These are phyloP conservation scores for Fraxinus americana DNA, from an alignment of 257 asterid genomes.

Conservation along the genomic window DNA sequence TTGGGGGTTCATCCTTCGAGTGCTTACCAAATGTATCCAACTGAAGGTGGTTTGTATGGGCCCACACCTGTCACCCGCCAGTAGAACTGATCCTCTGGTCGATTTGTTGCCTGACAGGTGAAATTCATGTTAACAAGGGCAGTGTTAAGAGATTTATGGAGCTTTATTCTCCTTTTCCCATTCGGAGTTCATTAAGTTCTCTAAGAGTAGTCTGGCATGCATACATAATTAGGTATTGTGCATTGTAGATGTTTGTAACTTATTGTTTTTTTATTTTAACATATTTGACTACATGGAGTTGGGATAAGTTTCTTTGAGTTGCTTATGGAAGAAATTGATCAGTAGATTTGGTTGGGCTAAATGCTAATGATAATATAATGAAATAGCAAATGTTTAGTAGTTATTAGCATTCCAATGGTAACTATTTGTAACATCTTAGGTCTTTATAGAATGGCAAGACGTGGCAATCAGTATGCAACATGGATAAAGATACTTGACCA, in stretches of 20 bases:
- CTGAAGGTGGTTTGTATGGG: slow-evolving; percentile 59
- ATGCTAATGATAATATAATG: too few species aligned
- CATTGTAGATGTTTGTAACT: neutral
- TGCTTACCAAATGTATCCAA: slow-evolving; percentile 51
- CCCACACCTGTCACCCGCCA: slow-evolving; percentile 63
- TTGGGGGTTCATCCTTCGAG: slow-evolving; percentile 37
- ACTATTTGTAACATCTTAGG: too few species aligned
- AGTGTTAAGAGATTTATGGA: neutral
- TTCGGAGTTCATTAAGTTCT: neutral
- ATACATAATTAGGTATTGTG: neutral
- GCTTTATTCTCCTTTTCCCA: neutral
- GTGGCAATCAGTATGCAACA: neutral
- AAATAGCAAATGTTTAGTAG: too few species aligned
- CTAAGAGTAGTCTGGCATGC: neutral
- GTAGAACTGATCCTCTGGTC: slow-evolving; percentile 30
- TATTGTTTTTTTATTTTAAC: neutral
- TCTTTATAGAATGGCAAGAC: neutral
- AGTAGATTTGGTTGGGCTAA: neutral
- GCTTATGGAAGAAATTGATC: neutral
- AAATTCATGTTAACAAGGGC: neutral
- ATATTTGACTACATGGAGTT: neutral
- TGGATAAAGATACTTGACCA: too few species aligned
- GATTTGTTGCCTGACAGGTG: neutral
- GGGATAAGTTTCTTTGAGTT: neutral
- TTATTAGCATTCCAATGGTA: too few species aligned